Percentiles rank a stretch among this genome's conserved stretches.
Conservation (phyloP, 768 basidiomycete genomes). For the Leccinum arenicola region DNA sequence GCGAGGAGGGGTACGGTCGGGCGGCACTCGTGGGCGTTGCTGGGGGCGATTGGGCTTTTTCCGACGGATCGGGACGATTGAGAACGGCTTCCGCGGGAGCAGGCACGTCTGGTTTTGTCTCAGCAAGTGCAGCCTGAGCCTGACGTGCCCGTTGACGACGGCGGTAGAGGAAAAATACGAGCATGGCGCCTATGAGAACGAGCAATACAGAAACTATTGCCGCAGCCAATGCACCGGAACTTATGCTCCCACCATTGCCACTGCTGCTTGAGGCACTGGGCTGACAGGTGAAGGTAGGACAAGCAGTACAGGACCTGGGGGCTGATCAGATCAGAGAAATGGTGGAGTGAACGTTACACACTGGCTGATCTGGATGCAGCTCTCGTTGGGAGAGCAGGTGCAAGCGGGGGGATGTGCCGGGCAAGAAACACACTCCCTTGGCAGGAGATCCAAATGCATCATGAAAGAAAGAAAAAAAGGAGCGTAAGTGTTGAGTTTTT, state of each 20-base stretch:
- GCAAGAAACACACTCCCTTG: constrained; percentile 52
- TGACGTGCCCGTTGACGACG: constrained; percentile 47
- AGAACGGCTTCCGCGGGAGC: constrained; percentile 77
- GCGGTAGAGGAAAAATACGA: constrained; percentile 63
- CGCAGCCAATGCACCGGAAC: constrained; percentile 72
- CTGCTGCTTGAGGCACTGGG: constrained; percentile 19
- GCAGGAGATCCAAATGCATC: constrained; percentile 34
- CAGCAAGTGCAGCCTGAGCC: constrained; percentile 29
- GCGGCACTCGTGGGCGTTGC: constrained; percentile 32
- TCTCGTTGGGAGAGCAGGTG: constrained; percentile 51
- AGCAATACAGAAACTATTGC: constrained; percentile 64
- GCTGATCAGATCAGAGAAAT: constrained; percentile 5
- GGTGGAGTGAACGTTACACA: constrained; percentile 28
- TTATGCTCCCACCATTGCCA: constrained; percentile 43
- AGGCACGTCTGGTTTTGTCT: constrained; percentile 58
- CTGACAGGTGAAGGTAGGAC: constrained; percentile 53
- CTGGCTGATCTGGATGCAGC: constrained; percentile 62
- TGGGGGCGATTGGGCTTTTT: constrained; percentile 43
- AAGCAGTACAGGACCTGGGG: constrained; percentile 55
- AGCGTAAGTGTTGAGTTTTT: constrained; percentile 29
- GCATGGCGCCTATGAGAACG: constrained; percentile 51
- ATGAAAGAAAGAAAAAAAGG: constrained; percentile 32
- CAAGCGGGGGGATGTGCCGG: constrained; percentile 47
- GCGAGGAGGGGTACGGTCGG: constrained; percentile 46
- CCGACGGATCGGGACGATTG: constrained; percentile 77